Base-by-base conservation (phyloP, 495 filamentous ascomycete genomes). In the Penicillium bialowiezense region DNA sequence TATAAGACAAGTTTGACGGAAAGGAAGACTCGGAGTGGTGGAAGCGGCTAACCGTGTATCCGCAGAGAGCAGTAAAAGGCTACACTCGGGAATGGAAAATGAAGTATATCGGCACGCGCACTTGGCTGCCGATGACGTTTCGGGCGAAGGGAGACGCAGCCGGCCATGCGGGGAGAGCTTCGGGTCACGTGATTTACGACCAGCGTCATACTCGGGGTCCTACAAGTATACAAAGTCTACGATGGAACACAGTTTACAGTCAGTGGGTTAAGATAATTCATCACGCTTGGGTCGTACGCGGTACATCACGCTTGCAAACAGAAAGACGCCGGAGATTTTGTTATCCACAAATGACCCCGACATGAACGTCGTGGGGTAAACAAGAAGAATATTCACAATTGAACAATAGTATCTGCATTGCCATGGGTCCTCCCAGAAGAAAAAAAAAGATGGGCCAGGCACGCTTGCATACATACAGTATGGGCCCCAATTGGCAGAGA, bases 331-430 rank as follows among this genome's bases (percentile, higher is more conserved):
- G 34, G 32, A 44, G 41, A 44, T 38, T 61, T 56, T 58, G 52
- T 56, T 61, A 63, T 63, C 60, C 57, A 63, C 60, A 63, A 39
- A 41, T 42, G 44, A 37, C 45, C 45, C 24, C 45, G 42, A 44
- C 34, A 48, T 15, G 44, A 24, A 40, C 47, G 56, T 62, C 55
- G 54, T 46, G 54, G 60, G n/a, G 53, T 46, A 49, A 45, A 56
- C 38, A 57, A 48, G 49, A 50, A 57, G 51, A 61, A 67, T 72
- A 72, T 72, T 65, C 65, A 72, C 69, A 72, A 57, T 60, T 58
- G 63, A 64, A 61, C 54, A 50, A 54, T 40, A 56, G 47, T 47
- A 48, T 51, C 47, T 51, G 41, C 52, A 64, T 56, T 35, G 43
- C 32, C 43, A 35, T 45, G 29, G 14, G 50, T 48, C 51, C 52